Evolutionary conservation across 805 yeast species (phyloP).

Genomic region (Metschnikowia hibisci): DNA sequence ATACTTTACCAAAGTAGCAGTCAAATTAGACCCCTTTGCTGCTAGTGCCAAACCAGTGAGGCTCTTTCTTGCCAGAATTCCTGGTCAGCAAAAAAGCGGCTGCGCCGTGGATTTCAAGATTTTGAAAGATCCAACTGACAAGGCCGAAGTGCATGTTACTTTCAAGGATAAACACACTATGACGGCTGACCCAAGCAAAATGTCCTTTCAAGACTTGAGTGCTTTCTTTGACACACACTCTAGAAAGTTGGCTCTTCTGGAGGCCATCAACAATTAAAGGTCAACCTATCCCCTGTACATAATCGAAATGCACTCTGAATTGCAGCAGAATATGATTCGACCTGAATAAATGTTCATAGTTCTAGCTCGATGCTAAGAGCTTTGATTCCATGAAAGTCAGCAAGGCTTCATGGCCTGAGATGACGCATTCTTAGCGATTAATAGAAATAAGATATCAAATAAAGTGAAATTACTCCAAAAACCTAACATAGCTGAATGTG

Average conservation of each 20-base stretch:
- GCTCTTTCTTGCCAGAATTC: conserved; percentile 71
- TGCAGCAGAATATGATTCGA: no score
- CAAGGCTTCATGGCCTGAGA: no score
- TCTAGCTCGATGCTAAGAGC: no score
- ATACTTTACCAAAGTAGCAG: conserved; percentile 72
- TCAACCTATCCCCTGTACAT: conserved; percentile 4
- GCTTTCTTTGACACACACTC: conserved; percentile 78
- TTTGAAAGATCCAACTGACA: conserved; percentile 38
- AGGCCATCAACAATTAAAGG: conserved; percentile 46
- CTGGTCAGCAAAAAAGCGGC: conserved; percentile 62
- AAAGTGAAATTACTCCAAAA: no score
- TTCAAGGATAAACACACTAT: conserved; percentile 74
- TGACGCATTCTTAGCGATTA: no score
- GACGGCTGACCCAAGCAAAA: conserved; percentile 59
- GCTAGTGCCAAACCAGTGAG: conserved; percentile 75
- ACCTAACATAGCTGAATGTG: no score
- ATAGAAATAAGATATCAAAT: no score
- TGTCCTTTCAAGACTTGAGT: conserved; percentile 57
- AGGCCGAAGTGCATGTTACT: conserved; percentile 67
- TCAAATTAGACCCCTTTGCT: conserved; percentile 73
- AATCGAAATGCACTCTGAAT: background rate
- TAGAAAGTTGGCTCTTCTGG: conserved; percentile 69
- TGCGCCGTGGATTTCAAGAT: conserved; percentile 63
- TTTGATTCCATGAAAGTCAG: no score
- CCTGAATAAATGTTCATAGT: no score